These are phyloP conservation scores for Penicillium dipodomyicola DNA, from an alignment of 495 filamentous ascomycete species.

Conservation along the genomic window DNA sequence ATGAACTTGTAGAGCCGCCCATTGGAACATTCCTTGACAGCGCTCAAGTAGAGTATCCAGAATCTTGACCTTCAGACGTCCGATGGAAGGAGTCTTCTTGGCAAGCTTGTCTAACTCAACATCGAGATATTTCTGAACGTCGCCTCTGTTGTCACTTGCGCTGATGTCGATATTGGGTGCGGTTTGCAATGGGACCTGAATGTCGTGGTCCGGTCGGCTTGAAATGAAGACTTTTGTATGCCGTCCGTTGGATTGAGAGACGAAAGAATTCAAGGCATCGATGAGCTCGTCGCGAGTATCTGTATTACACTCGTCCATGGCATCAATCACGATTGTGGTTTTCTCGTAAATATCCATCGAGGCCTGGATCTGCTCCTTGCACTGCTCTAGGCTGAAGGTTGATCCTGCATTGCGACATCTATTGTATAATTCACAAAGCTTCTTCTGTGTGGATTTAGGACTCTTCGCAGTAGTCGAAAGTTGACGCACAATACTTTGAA, in stretches of 20 bases:
- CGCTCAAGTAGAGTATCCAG: too few relatives aligned
- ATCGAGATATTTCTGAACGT: conserved; percentile 32
- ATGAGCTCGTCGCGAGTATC: conserved; percentile 30
- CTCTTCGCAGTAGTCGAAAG: conserved; percentile 25
- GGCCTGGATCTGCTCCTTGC: conserved; percentile 24
- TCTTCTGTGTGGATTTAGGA: conserved; percentile 15
- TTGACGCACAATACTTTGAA: conserved; percentile 40
- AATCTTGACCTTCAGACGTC: too few relatives aligned
- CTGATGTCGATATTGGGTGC: conserved; percentile 35
- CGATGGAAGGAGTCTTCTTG: too few relatives aligned
- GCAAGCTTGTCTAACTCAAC: conserved; percentile 24
- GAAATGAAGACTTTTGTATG: conserved; percentile 47
- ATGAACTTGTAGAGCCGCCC: too few relatives aligned
- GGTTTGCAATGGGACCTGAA: conserved; percentile 21
- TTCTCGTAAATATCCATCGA: conserved; percentile 14
- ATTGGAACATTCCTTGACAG: too few relatives aligned
- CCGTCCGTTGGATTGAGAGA: conserved; percentile 23
- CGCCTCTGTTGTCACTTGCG: conserved; percentile 28
- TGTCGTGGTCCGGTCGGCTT: conserved; percentile 40
- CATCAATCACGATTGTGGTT: conserved; percentile 45
- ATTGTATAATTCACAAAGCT: conserved; percentile 11
- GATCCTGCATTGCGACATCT: conserved; percentile 19
- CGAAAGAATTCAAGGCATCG: conserved; percentile 27
- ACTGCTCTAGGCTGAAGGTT: conserved; percentile 19
- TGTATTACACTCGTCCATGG: conserved; percentile 45